These are phyloP conservation scores for Plasmopara halstedii DNA, from an alignment of 352 stramenopile genomes.

Conservation along the genomic window DNA sequence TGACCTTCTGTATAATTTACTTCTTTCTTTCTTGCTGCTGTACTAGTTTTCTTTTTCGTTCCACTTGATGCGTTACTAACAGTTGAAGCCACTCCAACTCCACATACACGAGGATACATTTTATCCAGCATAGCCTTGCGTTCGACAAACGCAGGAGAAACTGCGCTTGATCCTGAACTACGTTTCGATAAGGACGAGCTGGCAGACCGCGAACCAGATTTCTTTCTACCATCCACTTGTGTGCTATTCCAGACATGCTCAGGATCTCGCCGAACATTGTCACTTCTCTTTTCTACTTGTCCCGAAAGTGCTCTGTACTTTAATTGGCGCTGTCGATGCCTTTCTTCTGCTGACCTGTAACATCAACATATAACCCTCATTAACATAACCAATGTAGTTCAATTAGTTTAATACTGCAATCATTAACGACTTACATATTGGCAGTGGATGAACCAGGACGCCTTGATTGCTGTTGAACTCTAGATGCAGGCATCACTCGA, in stretches of 20 bases:
- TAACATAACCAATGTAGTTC: constrained; percentile 3
- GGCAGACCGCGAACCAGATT: constrained; percentile 15
- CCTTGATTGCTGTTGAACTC: constrained; percentile 12
- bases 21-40: constrained; percentile 35
- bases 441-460: constrained; percentile 9
- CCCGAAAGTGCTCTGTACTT: constrained; percentile 32
- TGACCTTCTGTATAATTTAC: constrained; percentile 52
- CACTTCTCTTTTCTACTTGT: constrained; percentile 6
- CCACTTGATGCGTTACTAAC: constrained; percentile 16
- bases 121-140: constrained; percentile 70
- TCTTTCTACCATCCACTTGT: constrained; percentile 7
- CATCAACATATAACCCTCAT: neutral
- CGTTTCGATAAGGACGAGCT: constrained; percentile 15
- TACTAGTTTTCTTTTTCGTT: constrained; percentile 23
- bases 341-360: constrained; percentile 45
- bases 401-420: neutral
- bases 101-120: constrained; percentile 76
- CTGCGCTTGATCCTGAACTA: constrained; percentile 5
- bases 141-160: constrained; percentile 16
- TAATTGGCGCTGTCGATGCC: constrained; percentile 44
- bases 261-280: constrained; percentile 11
- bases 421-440: constrained; percentile 21
- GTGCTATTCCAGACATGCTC: constrained; percentile 13
- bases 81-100: constrained; percentile 19
- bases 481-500: constrained; percentile 17